A percentile compares a stretch with the other conserved stretches of the same genome.
These are phyloP conservation scores for Fraxinus baroniana DNA, from an alignment of 305 asterid species.

Conservation along the genomic window DNA sequence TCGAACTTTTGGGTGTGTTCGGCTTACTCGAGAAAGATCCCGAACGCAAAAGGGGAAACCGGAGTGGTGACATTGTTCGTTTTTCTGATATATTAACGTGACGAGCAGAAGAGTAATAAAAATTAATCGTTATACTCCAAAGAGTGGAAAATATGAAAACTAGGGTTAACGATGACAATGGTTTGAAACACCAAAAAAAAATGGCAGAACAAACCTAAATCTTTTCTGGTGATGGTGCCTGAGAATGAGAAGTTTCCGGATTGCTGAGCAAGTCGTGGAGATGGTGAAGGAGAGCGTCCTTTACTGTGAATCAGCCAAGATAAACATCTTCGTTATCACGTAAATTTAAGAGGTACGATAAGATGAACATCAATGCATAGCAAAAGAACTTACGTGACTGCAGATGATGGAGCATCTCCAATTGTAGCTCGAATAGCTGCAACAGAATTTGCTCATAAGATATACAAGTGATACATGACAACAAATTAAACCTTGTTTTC, in stretches of 20 bases:
- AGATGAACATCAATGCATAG: background rate
- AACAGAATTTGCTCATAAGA: background rate
- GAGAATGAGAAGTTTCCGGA: background rate
- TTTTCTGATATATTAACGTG: constrained; percentile 41
- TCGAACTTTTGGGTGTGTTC: constrained; percentile 66
- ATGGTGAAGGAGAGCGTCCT: background rate
- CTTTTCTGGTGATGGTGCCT: background rate
- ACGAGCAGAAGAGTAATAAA: background rate
- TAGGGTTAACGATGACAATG: background rate
- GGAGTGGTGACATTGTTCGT: constrained; percentile 71
- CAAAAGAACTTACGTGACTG: background rate
- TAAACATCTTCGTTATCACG: background rate
- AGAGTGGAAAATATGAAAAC: background rate
- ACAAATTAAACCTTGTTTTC: constrained; percentile 6
- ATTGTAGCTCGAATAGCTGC: background rate
- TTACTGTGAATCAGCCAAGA: background rate
- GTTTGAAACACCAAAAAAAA: background rate
- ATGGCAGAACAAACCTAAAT: background rate
- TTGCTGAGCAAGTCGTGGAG: background rate
- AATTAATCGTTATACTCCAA: background rate
- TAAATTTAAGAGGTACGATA: background rate
- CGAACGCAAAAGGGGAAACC: constrained; percentile 78
- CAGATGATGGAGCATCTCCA: background rate
- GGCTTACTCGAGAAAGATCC: constrained; percentile 63
- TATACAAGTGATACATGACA: background rate